These are phyloP conservation scores for Cicer pinnatifidum DNA, from an alignment of 306 rosid genomes.

Conservation along the genomic window DNA sequence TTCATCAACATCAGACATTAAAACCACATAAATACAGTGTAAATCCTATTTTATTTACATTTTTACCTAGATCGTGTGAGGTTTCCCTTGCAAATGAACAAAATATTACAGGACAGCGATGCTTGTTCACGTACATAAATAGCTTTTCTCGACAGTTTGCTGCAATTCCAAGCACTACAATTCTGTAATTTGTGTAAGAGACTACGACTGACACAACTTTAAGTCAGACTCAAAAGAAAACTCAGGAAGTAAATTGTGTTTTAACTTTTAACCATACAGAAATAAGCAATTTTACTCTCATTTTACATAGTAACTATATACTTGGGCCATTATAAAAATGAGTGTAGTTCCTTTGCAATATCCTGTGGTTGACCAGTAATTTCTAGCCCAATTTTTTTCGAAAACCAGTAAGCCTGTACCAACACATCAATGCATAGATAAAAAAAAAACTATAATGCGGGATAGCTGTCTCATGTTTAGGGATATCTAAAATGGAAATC, in stretches of 20 bases:
- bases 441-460: conserved; percentile 12
- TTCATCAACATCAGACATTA: conserved; percentile 21
- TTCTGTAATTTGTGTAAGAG: conserved; percentile 34
- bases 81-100: conserved; percentile 74
- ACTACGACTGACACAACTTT: conserved; percentile 7
- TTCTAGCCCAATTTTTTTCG: conserved; percentile 5
- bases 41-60: conserved; percentile 5
- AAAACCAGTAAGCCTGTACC: conserved; percentile 13
- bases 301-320: conserved; percentile 2
- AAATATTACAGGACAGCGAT: conserved; percentile 64
- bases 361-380: background rate
- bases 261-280: conserved; percentile 2
- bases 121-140: conserved; percentile 59
- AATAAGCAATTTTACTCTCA: background rate
- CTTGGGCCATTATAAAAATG: conserved; percentile 18
- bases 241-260: conserved; percentile 22
- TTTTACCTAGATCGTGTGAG: conserved; percentile 67
- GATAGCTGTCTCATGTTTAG: conserved; percentile 17
- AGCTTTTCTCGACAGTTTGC: conserved; percentile 68
- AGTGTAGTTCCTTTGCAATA: conserved; percentile 28
- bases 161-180: conserved; percentile 41
- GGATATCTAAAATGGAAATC: conserved; percentile 33
- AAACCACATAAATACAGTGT: conserved; percentile 1
- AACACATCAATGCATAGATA: background rate
- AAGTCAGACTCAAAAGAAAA: conserved; percentile 31